Evolutionary conservation across 1,284 basidiomycete genomes (phyloP), one percentile per base, ranked within the genome.

Genomic region (Cryptococcus sp.): DNA sequence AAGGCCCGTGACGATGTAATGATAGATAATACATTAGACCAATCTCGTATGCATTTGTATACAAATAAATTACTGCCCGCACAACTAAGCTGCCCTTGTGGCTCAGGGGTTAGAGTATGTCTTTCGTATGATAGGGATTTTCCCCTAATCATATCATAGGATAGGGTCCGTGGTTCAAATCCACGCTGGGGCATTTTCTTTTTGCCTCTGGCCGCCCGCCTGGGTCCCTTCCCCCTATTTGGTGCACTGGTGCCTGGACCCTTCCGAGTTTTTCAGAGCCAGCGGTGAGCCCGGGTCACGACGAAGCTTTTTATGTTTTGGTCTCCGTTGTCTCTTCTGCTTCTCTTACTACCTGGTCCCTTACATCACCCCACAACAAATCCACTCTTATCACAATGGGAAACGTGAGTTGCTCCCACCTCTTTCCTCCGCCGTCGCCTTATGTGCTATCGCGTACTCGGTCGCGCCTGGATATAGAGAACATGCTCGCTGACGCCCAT

Each of bases 41-140:
- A n/a, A n/a, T n/a, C n/a, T n/a, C n/a, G n/a, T n/a, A n/a, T n/a
- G n/a, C n/a, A n/a, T n/a, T n/a, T n/a, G n/a, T n/a, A n/a, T n/a
- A n/a, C n/a, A n/a, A n/a, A n/a, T n/a, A n/a, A n/a, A n/a, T n/a
- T n/a, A 33, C 5, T 9, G 28, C 9, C 9, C 28, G 28, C 28
- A 33, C 28, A 33, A 33, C 28, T 33, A 33, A 33, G 28, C 28
- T 9, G 57, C 57, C 53, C 38, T 38, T 59, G 49, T 59, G 47
- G 53, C 57, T 53, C 57, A 59, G 57, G 49, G 57, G 57, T 50
- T 55, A 59, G 57, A 53, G 57, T 53, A 52, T 52, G 53, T 38
- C 57, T 42, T 55, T 59, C 57, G 57, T 59, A 55, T 15, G 13
- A 33, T 33, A 4, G 23, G 39, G 24, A 38, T 47, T 54, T 11